A percentile compares a stretch with the other conserved stretches of the same genome.
Conservation (phyloP, 768 basidiomycete species). For the Serendipita sp. region DNA sequence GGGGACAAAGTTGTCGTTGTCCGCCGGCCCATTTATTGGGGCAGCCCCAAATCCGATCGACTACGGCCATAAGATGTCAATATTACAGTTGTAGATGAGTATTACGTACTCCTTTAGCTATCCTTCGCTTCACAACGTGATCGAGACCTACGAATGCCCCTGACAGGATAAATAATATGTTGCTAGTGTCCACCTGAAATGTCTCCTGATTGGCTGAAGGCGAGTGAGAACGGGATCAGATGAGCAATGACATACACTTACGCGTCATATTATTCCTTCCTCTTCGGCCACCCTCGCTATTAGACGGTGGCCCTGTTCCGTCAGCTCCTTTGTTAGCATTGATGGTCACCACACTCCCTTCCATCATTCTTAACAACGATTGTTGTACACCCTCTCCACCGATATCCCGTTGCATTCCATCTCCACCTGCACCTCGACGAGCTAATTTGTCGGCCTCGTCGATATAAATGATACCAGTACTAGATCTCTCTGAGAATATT, state of each 20-base stretch:
- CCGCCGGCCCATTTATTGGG: conserved; percentile 18
- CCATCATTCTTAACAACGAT: conserved; percentile 82
- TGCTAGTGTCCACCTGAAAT: conserved; percentile 71
- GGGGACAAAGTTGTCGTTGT: conserved; percentile 26
- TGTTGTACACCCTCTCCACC: conserved; percentile 96
- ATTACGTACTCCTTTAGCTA: conserved; percentile 65
- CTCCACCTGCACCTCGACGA: conserved; percentile 35
- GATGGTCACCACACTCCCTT: conserved; percentile 73
- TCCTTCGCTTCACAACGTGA: conserved; percentile 55
- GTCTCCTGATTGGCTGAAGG: conserved; percentile 46
- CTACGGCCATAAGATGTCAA: conserved; percentile 23
- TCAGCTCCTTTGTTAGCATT: conserved; percentile 34
- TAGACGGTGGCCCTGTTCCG: neutral
- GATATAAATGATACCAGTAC: conserved; percentile 88
- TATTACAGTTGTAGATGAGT: neutral
- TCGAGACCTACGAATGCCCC: conserved; percentile 93
- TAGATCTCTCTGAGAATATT: conserved; percentile 19
- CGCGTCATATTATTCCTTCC: neutral
- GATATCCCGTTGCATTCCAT: conserved; percentile 57
- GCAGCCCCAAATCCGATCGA: conserved; percentile 76
- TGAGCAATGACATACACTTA: neutral
- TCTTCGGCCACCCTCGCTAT: neutral
- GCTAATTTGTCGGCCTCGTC: conserved; percentile 95
- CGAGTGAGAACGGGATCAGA: neutral
- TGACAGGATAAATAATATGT: conserved; percentile 86